Percentiles rank a stretch among this genome's conserved stretches.
phyloP scores from a whole-genome alignment of 768 basidiomycete species.

The Boletus pseudo-olivaceus region DNA sequence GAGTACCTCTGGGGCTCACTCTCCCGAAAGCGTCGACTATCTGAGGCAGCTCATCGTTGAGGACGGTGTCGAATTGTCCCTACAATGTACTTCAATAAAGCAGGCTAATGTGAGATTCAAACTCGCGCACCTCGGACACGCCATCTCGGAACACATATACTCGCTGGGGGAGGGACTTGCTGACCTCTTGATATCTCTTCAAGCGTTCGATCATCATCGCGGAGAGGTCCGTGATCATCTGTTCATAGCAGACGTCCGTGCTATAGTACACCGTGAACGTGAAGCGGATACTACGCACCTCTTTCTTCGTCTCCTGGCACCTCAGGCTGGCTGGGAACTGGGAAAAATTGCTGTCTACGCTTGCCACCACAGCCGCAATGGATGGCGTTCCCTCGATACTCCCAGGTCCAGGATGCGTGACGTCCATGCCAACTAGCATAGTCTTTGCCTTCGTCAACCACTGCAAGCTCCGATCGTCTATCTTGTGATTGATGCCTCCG shows the following conservation, averaged over 20 bases:
- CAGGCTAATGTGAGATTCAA: not conserved
- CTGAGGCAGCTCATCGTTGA: slow-evolving; percentile 57
- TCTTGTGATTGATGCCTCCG: slow-evolving; percentile 77
- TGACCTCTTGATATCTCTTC: slow-evolving; percentile 51
- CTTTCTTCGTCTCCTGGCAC: slow-evolving; percentile 47
- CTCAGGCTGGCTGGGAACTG: slow-evolving; percentile 76
- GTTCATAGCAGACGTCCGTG: not conserved
- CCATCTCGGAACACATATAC: slow-evolving; percentile 78
- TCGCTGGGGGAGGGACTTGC: slow-evolving; percentile 57
- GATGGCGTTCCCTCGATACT: slow-evolving; percentile 73
- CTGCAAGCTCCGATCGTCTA: slow-evolving; percentile 51
- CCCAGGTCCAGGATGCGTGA: slow-evolving; percentile 72
- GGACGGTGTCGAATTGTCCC: slow-evolving; percentile 70
- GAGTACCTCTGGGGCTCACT: slow-evolving; percentile 40
- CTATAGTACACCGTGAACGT: not conserved
- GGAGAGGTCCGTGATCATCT: slow-evolving; percentile 71
- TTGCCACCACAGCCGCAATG: slow-evolving; percentile 81
- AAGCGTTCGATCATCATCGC: slow-evolving; percentile 74
- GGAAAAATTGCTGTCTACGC: slow-evolving; percentile 61
- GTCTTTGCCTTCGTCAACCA: slow-evolving; percentile 69
- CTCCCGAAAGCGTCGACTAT: slow-evolving; percentile 57
- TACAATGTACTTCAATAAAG: slow-evolving; percentile 23
- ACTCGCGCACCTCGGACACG: slow-evolving; percentile 62
- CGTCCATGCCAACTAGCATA: slow-evolving; percentile 85
- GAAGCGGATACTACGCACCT: slow-evolving; percentile 14